These are phyloP conservation scores for Cryphonectria nitschkei DNA, from an alignment of 2,329 filamentous ascomycete species.

Conservation along the genomic window DNA sequence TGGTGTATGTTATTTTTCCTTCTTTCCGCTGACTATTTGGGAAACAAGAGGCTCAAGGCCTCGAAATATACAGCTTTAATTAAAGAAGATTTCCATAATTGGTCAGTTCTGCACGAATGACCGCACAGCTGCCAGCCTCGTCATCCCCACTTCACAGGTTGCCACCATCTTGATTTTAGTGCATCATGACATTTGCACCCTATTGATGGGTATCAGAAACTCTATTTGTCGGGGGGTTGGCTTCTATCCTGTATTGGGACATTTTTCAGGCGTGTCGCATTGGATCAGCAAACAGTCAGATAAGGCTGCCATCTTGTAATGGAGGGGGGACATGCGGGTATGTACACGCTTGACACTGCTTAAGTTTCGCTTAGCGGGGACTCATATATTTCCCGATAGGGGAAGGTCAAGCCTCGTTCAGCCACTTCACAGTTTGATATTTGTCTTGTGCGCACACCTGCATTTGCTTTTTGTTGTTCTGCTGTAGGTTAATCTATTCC, in stretches of 20 bases:
- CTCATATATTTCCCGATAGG: not conserved
- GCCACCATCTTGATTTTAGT: no score
- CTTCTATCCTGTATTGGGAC: no score
- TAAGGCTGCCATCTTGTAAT: not conserved
- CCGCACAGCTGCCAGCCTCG: not conserved
- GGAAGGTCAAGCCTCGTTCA: not conserved
- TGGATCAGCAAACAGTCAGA: not conserved
- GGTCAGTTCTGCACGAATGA: no score
- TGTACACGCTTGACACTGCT: not conserved
- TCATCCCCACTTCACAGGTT: no score
- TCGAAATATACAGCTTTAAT: not conserved
- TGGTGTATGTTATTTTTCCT: not conserved
- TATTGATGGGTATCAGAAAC: no score
- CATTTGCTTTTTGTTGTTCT: not conserved
- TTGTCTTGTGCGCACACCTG: not conserved
- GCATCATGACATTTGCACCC: no score
- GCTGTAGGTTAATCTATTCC: not conserved
- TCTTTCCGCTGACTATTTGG: not conserved
- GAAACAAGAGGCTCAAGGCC: not conserved
- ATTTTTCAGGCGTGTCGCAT: not conserved
- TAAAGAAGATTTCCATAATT: no score
- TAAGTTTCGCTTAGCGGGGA: not conserved
- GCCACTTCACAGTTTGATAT: not conserved
- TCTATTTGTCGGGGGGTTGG: no score
- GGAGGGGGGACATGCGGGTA: no score